phyloP scores from a whole-genome alignment of 2,329 filamentous ascomycete species.

The Calcarisporium arbuscula region DNA sequence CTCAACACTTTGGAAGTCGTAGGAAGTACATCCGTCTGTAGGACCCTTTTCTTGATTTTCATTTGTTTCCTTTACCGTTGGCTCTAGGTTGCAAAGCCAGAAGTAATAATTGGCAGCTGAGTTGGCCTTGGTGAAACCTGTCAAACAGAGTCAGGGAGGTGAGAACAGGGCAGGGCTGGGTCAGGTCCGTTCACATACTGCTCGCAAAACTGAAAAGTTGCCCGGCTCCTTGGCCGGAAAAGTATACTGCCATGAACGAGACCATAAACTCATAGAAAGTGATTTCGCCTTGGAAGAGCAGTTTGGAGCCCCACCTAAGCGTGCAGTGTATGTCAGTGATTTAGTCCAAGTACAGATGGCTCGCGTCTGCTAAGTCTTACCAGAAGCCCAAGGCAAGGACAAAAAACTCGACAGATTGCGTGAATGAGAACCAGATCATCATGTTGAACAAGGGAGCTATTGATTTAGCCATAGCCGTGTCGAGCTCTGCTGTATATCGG shows the following conservation, averaged over 20 bases:
- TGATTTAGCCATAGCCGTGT: constrained; percentile 21
- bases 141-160: neutral
- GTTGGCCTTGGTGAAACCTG: constrained; percentile 43
- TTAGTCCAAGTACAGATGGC: neutral
- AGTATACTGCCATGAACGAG: constrained; percentile 45
- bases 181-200: constrained; percentile 19
- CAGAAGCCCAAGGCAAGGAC: constrained; percentile 36
- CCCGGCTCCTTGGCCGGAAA: constrained; percentile 33
- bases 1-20: constrained; percentile 47
- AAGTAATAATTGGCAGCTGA: constrained; percentile 44
- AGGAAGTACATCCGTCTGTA: constrained; percentile 26
- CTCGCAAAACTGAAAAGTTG: constrained; percentile 42
- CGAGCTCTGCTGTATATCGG: constrained; percentile 23
- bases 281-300: constrained; percentile 35
- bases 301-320: constrained; percentile 26
- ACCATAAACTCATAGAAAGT: constrained; percentile 47
- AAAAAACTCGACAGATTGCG: constrained; percentile 29
- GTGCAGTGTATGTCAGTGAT: neutral
- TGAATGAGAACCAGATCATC: constrained; percentile 31
- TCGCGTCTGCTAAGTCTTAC: constrained; percentile 11
- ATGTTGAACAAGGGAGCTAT: constrained; percentile 23
- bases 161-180: neutral
- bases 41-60: constrained; percentile 32
- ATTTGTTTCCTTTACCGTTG: constrained; percentile 33
- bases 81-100: constrained; percentile 37